Evolutionary conservation across 768 basidiomycete genomes (phyloP).

Genomic region (Solioccasus polychromus): DNA sequence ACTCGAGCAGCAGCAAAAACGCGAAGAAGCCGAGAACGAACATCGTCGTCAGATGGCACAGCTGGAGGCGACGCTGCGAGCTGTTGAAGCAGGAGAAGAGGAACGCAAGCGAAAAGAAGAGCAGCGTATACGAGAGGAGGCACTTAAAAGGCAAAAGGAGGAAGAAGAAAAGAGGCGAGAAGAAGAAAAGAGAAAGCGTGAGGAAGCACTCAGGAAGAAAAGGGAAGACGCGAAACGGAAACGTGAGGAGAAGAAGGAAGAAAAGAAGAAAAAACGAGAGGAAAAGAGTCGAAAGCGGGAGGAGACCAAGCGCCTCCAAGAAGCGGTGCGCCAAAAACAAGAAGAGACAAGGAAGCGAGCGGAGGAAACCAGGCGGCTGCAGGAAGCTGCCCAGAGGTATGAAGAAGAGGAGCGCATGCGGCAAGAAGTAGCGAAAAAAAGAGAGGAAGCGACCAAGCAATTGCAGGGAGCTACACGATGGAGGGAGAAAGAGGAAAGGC

Average conservation of each 20-base stretch:
- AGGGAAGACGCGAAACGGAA: constrained; percentile 28
- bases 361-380: constrained; percentile 25
- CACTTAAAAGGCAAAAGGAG: constrained; percentile 17
- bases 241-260: background rate
- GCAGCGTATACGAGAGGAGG: constrained; percentile 31
- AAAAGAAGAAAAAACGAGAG: background rate
- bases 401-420: background rate
- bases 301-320: background rate
- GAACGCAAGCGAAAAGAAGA: constrained; percentile 9
- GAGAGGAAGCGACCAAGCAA: background rate
- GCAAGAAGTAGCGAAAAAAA: background rate
- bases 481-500: constrained; percentile 29
- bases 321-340: background rate
- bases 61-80: constrained; percentile 41
- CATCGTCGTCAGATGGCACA: constrained; percentile 40
- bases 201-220: background rate
- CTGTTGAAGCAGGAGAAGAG: no score
- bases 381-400: background rate
- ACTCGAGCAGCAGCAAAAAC: constrained; percentile 36
- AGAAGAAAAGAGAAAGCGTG: background rate
- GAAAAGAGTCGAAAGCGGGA: background rate
- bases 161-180: background rate
- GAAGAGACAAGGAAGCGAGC: constrained; percentile 32
- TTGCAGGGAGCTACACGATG: no score
- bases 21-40: constrained; percentile 40